Evolutionary conservation across 2,329 filamentous ascomycete species (phyloP).

Genomic region (Colletotrichum camelliae): DNA sequence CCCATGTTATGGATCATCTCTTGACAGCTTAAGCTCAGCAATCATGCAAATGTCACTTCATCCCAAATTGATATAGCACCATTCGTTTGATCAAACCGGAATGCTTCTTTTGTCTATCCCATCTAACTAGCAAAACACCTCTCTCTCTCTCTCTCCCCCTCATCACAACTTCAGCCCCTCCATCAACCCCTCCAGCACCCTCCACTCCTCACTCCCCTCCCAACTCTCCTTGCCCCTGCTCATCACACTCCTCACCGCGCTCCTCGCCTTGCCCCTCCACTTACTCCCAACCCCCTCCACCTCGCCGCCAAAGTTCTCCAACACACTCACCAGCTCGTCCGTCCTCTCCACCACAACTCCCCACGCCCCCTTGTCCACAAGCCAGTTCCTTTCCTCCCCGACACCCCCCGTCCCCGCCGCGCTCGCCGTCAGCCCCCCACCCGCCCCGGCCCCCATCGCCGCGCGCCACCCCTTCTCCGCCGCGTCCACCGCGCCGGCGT

Average conservation of each 20-base stretch:
- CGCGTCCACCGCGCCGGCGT: slow-evolving; percentile 76
- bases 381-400: slow-evolving; percentile 43
- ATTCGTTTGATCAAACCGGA: background rate
- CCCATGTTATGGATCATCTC: rapidly evolving
- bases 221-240: slow-evolving; percentile 81
- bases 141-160: background rate
- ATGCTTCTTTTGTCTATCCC: background rate
- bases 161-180: slow-evolving; percentile 52
- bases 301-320: slow-evolving; percentile 77
- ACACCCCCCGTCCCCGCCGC: slow-evolving; percentile 18
- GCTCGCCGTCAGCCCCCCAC: slow-evolving; percentile 8
- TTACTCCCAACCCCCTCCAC: slow-evolving; percentile 73
- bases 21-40: rapidly evolving
- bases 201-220: slow-evolving; percentile 79
- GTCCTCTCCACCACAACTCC: slow-evolving; percentile 77
- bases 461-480: slow-evolving; percentile 91
- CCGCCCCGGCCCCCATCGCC: slow-evolving; percentile 39
- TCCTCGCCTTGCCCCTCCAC: slow-evolving; percentile 90
- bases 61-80: no score
- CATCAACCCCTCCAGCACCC: slow-evolving; percentile 60
- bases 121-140: background rate
- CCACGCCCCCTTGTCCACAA: slow-evolving; percentile 70
- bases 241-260: slow-evolving; percentile 82
- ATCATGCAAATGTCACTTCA: background rate
- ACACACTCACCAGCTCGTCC: slow-evolving; percentile 79